phyloP scores from a whole-genome alignment of 768 basidiomycete species.

The Kwoniella shandongensis region DNA sequence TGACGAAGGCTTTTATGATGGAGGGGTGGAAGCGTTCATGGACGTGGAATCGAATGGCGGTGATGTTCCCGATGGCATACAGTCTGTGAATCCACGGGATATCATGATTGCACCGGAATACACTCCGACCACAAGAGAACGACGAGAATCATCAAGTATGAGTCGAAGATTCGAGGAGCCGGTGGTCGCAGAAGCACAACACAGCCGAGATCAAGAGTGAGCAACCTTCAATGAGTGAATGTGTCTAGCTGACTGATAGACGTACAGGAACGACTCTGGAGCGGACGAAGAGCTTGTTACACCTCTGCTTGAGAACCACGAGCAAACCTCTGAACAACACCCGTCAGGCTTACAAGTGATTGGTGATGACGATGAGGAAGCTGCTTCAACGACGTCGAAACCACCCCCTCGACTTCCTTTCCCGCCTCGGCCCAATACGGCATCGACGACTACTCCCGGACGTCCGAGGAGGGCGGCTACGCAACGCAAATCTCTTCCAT shows the following conservation, averaged over 20 bases:
- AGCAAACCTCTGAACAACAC: not conserved
- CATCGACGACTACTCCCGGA: too few species aligned
- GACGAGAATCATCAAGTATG: too few species aligned
- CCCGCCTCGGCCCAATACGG: constrained; percentile 1
- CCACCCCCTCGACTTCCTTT: constrained; percentile 12
- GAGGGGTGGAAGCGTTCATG: too few species aligned
- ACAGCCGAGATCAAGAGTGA: constrained; percentile 5
- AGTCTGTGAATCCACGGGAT: too few species aligned
- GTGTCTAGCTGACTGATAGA: not conserved
- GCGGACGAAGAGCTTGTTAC: not conserved
- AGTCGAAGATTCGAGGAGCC: too few species aligned
- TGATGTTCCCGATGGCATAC: too few species aligned
- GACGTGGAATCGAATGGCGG: too few species aligned
- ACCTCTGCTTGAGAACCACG: not conserved
- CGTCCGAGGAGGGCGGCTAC: too few species aligned
- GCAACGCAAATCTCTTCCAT: not conserved
- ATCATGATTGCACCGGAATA: too few species aligned
- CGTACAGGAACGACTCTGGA: not conserved
- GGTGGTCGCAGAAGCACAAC: too few species aligned
- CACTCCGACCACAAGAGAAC: too few species aligned
- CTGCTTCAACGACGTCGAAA: not conserved
- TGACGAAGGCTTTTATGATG: too few species aligned
- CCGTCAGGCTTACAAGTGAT: not conserved
- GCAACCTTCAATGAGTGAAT: not conserved
- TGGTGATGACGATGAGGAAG: not conserved